Percentiles rank a stretch among this genome's conserved stretches.
phyloP scores from a whole-genome alignment of 228 moss, liverwort and hornwort genomes.

The Sphagnum magellanicum region DNA sequence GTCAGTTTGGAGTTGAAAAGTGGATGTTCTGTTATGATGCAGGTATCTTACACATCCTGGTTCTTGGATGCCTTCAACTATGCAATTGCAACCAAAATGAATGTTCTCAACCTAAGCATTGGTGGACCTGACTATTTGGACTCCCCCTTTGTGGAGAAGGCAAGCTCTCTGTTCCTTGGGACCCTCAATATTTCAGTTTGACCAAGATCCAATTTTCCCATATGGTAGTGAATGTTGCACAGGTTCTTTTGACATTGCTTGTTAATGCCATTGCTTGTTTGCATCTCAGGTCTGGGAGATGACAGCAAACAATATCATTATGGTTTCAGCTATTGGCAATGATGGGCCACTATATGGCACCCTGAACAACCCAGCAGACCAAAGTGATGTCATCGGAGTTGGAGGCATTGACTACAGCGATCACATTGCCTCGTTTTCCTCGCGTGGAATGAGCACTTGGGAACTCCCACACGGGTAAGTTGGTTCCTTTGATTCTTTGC shows the following conservation, averaged over 20 bases:
- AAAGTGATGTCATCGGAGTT: conserved; percentile 92
- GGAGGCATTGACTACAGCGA: conserved; percentile 94
- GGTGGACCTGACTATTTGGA: conserved; percentile 94
- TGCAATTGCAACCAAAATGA: conserved; percentile 85
- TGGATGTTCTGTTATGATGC: conserved; percentile 28
- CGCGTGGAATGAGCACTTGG: conserved; percentile 97
- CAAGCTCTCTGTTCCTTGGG: conserved; percentile 8
- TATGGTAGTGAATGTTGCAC: no score
- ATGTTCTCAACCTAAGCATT: conserved; percentile 92
- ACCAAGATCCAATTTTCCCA: not conserved
- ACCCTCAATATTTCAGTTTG: not conserved
- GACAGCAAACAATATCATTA: conserved; percentile 96
- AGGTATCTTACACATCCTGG: conserved; percentile 95
- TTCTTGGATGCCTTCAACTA: conserved; percentile 99
- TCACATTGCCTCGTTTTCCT: conserved; percentile 92
- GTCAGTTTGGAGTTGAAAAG: no score
- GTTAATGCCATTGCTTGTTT: no score
- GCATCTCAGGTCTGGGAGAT: conserved; percentile 82
- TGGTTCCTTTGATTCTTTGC: not conserved
- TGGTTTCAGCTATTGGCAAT: conserved; percentile 96
- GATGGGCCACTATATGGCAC: conserved; percentile 94
- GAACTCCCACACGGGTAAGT: conserved; percentile 90
- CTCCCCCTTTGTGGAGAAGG: conserved; percentile 90
- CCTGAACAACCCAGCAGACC: conserved; percentile 90
- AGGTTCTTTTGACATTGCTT: not conserved